A percentile compares a stretch with the other conserved stretches of the same genome.
These are phyloP conservation scores for Quercus engelmannii DNA, from an alignment of 306 rosid species.

Conservation along the genomic window DNA sequence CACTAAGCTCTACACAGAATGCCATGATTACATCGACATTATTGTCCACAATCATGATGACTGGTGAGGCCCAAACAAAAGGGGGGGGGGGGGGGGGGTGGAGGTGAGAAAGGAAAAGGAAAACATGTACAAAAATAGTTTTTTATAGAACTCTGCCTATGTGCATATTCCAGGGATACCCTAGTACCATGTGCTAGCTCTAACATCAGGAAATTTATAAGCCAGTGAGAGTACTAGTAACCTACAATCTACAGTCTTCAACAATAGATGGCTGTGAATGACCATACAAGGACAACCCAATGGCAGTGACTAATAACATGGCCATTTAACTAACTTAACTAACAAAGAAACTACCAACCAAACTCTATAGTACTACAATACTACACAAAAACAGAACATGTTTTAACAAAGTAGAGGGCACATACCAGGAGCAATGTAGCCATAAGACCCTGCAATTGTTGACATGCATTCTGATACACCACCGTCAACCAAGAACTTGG, in stretches of 20 bases:
- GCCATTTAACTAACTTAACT: conserved; percentile 35
- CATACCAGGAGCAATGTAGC: conserved; percentile 97
- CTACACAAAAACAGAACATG: not conserved
- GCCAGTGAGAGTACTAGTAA: too few species aligned
- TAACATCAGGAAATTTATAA: too few species aligned
- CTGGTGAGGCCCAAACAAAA: too few species aligned
- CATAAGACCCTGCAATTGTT: conserved; percentile 84
- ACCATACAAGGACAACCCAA: conserved; percentile 1
- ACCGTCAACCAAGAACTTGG: conserved; percentile 70
- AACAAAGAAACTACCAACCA: conserved; percentile 1
- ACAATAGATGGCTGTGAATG: not conserved
- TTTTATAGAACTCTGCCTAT: too few species aligned
- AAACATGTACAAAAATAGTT: too few species aligned
- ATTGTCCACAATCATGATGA: too few species aligned
- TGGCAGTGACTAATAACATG: not conserved
- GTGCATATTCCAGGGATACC: too few species aligned
- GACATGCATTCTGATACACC: conserved; percentile 88
- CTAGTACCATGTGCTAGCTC: too few species aligned
- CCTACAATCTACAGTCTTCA: not conserved
- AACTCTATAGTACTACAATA: not conserved
- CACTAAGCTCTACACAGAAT: too few species aligned
- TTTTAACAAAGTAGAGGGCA: not conserved
- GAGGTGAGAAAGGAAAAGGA: too few species aligned
- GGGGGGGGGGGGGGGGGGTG: too few species aligned
- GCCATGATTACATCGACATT: too few species aligned